phyloP scores from a whole-genome alignment of 2,329 filamentous ascomycete species.

The Penicillium sp. region DNA sequence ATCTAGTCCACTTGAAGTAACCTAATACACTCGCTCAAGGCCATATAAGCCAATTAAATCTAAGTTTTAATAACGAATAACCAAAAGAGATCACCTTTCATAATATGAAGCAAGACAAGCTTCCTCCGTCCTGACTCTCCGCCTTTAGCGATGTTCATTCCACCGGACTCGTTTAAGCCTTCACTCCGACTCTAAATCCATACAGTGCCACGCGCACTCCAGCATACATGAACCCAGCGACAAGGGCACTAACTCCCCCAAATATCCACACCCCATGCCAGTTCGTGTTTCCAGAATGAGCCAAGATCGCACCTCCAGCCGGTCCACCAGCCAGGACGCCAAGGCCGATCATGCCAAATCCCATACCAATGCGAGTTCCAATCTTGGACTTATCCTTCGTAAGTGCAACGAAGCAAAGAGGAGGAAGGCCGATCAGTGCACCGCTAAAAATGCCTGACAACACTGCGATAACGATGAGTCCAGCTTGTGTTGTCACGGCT shows the following conservation, averaged over 20 bases:
- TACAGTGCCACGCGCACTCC: not conserved
- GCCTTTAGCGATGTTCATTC: too few species aligned
- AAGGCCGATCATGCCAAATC: slow-evolving; percentile 26
- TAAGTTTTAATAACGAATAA: too few species aligned
- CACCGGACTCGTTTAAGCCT: not conserved
- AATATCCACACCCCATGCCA: slow-evolving; percentile 9
- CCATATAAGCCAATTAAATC: too few species aligned
- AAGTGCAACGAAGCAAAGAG: slow-evolving; percentile 34
- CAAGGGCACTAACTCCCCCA: slow-evolving; percentile 3
- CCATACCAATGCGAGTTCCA: slow-evolving; percentile 39
- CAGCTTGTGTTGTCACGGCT: slow-evolving; percentile 29
- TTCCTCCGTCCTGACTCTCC: too few species aligned
- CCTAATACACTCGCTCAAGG: too few species aligned
- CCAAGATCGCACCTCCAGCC: slow-evolving; percentile 30
- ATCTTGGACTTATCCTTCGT: slow-evolving; percentile 38
- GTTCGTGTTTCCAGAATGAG: not conserved
- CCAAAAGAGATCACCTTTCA: too few species aligned
- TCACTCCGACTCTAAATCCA: not conserved
- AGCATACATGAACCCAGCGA: not conserved
- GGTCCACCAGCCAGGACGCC: slow-evolving; percentile 33
- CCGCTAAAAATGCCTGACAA: slow-evolving; percentile 43
- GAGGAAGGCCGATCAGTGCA: slow-evolving; percentile 40
- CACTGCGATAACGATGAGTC: slow-evolving; percentile 33
- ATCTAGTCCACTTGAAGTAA: too few species aligned
- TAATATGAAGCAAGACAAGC: too few species aligned